Conservation (phyloP, 1,139 yeast species). For the Saccharomyces hybrid region DNA sequence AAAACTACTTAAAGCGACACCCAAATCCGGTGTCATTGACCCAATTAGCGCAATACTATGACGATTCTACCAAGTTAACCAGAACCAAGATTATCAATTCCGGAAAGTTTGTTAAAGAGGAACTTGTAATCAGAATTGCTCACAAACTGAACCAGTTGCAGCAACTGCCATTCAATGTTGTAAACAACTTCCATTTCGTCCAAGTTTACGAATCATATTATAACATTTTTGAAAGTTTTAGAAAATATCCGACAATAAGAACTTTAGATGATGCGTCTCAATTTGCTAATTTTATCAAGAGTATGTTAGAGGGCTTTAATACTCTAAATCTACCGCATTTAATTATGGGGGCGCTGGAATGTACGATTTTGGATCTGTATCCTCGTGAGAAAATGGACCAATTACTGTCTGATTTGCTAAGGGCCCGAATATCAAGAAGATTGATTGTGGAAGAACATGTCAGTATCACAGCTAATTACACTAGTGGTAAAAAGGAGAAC, state of each 20-base stretch:
- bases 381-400: constrained; percentile 59
- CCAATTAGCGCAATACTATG: constrained; percentile 85
- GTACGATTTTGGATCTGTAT: constrained; percentile 54
- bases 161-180: constrained; percentile 71
- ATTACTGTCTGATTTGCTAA: constrained; percentile 65
- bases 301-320: constrained; percentile 65
- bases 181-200: constrained; percentile 75
- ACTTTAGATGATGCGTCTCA: constrained; percentile 64
- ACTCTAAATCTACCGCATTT: constrained; percentile 74
- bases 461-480: constrained; percentile 61
- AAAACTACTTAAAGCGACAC: constrained; percentile 55
- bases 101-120: constrained; percentile 82
- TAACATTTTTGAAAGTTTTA: constrained; percentile 74
- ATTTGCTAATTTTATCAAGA: constrained; percentile 57
- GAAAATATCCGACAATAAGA: constrained; percentile 60
- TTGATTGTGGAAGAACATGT: constrained; percentile 87
- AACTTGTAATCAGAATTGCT: constrained; percentile 76
- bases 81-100: constrained; percentile 68
- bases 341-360: constrained; percentile 88
- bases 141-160: constrained; percentile 75
- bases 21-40: constrained; percentile 85
- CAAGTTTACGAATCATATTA: constrained; percentile 86
- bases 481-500: constrained; percentile 34
- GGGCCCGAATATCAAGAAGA: constrained; percentile 83
- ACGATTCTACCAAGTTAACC: constrained; percentile 47